phyloP scores from a whole-genome alignment of 169 alveolate genomes.

The Fabrea salina region DNA sequence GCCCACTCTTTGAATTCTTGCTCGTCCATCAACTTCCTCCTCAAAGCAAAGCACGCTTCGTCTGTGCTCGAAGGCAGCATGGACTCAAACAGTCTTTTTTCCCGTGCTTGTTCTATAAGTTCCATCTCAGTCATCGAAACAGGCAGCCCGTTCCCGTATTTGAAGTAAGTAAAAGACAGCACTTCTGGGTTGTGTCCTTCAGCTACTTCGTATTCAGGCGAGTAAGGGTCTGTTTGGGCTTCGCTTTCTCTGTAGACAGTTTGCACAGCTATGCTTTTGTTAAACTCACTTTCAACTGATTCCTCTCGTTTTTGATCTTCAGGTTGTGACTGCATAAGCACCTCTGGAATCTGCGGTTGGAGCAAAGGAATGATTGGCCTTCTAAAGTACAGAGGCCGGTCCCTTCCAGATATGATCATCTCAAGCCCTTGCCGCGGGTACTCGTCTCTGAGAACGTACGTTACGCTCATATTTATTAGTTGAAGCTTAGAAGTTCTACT shows the following conservation, averaged over 20 bases:
- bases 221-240: slow-evolving; percentile 89
- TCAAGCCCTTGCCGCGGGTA: slow-evolving; percentile 22
- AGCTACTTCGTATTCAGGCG: slow-evolving; percentile 72
- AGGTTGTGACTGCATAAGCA: slow-evolving; percentile 21
- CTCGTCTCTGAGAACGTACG: slow-evolving; percentile 31
- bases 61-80: slow-evolving; percentile 90
- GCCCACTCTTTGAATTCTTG: slow-evolving; percentile 91
- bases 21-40: slow-evolving; percentile 83
- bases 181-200: slow-evolving; percentile 84
- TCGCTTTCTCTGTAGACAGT: slow-evolving; percentile 85
- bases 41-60: slow-evolving; percentile 83
- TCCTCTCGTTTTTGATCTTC: slow-evolving; percentile 18
- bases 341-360: slow-evolving; percentile 35
- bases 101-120: slow-evolving; percentile 83
- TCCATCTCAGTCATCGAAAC: slow-evolving; percentile 87
- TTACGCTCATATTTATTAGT: slow-evolving; percentile 35
- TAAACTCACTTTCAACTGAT: slow-evolving; percentile 21
- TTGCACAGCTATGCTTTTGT: slow-evolving; percentile 66
- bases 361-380: slow-evolving; percentile 57
- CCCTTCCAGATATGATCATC: slow-evolving; percentile 40
- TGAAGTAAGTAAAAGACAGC: slow-evolving; percentile 73
- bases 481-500: slow-evolving; percentile 51
- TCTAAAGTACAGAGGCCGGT: slow-evolving; percentile 50
- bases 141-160: slow-evolving; percentile 88
- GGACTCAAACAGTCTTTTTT: slow-evolving; percentile 83